phyloP scores from a whole-genome alignment of 1,284 basidiomycete genomes.

The Chalciporus sp. region DNA sequence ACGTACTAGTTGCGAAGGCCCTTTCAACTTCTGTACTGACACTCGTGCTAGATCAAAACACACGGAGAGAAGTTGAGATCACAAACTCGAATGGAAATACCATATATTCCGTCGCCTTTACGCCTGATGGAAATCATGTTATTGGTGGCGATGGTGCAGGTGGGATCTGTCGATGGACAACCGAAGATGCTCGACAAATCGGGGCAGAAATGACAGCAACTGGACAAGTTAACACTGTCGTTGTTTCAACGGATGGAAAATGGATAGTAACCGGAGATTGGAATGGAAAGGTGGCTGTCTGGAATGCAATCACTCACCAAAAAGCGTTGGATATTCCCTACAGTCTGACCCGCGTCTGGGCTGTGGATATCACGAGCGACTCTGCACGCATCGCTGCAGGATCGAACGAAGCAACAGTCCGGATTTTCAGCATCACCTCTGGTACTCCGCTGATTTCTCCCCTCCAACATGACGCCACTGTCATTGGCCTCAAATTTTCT shows the following conservation, averaged over 20 bases:
- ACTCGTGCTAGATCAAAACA: not conserved
- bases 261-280: not conserved
- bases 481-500: not conserved
- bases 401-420: not conserved
- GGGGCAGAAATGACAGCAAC: not conserved
- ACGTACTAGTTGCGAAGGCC: not conserved
- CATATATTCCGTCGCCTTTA: not conserved
- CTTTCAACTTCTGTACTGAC: not conserved
- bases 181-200: not conserved
- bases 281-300: not conserved
- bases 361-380: not conserved
- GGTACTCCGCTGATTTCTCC: not conserved
- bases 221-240: not conserved
- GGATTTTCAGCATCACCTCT: conserved; percentile 22
- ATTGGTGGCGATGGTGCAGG: not conserved
- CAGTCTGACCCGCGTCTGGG: not conserved
- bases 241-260: not conserved
- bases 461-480: not conserved
- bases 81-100: not conserved
- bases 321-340: not conserved
- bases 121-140: not conserved
- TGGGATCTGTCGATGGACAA: not conserved
- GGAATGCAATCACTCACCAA: not conserved
- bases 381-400: not conserved
- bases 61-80: not conserved